phyloP scores from a whole-genome alignment of 2,329 filamentous ascomycete species.

The Aureobasidium vineae region DNA sequence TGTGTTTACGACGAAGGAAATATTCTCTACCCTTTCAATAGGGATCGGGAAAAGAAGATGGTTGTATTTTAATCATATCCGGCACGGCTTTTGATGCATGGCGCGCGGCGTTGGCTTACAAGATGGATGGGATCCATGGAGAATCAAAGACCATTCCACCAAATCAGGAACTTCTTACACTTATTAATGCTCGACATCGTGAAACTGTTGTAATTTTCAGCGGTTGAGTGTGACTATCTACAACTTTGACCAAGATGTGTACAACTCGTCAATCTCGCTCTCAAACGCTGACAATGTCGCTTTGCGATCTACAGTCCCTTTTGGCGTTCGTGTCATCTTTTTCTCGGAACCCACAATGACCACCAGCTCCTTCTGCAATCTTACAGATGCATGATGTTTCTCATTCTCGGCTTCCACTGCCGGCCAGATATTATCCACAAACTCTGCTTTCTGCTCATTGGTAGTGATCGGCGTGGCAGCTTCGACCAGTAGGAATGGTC shows the following conservation, averaged over 20 bases:
- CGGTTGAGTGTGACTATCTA: too few species aligned
- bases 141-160: slow-evolving; percentile 16
- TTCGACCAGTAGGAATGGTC: slow-evolving; percentile 25
- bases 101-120: slow-evolving; percentile 28
- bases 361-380: neutral
- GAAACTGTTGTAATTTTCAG: too few species aligned
- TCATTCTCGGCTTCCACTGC: slow-evolving; percentile 18
- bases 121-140: slow-evolving; percentile 12
- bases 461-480: neutral
- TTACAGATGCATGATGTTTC: slow-evolving; percentile 10
- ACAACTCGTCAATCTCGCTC: slow-evolving; percentile 11
- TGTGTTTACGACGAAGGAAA: slow-evolving; percentile 23
- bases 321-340: slow-evolving; percentile 4
- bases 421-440: slow-evolving; percentile 18
- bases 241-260: slow-evolving; percentile 3
- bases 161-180: neutral
- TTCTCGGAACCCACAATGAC: slow-evolving; percentile 11
- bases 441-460: neutral
- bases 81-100: slow-evolving; percentile 27
- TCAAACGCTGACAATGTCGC: slow-evolving; percentile 8
- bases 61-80: slow-evolving; percentile 21
- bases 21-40: neutral
- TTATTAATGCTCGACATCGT: too few species aligned
- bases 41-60: neutral
- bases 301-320: slow-evolving; percentile 19